Base-by-base conservation (phyloP, 768 basidiomycete genomes). In the Mycena sanguinolenta region DNA sequence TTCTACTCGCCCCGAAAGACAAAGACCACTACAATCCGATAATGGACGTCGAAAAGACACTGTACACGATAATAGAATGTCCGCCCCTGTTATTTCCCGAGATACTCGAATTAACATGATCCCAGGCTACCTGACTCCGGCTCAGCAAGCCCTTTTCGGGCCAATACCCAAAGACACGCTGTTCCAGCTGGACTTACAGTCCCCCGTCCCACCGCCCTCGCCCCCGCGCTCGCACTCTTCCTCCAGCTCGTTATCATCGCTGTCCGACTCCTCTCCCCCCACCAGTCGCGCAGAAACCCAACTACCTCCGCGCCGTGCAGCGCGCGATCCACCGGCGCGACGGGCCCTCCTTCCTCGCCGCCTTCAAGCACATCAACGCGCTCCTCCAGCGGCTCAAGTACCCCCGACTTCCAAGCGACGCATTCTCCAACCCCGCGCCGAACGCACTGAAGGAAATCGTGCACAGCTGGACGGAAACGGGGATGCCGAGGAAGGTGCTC, bases 21-120 rank as follows among this genome's bases (percentile, higher is more conserved):
- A 90, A 90, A 73, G 94, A 96, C 74, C 93, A 95, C 73, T 96
- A 95, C 79, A 92, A 93, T 77, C 95, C 95, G 17, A 91, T 96
- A 65, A 87, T 91, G 84, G 92, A 92, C 76, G 82, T 96, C 38
- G 92, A 94, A 81, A 84, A 86, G 69, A 87, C 91, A 14, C 79
- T 96, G 32, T 86, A 90, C 78, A 89, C 89, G 58, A 94, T 95
- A 54, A 80, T 95, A 67, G 88, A 93, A 80, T 87, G 93, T 92
- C 67, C 36, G 88, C 25, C 67, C 63, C 65, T 21, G 7, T 25
- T 12, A 7, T 23, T 55, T 25, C n/a, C n/a, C n/a, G n/a, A n/a
- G 27, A 65, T 46, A 65, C 62, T 75, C 25, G 16, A 5, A 12
- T 42, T 71, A 30, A 62, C 58, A 65, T 66, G 30, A 57, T 25